Base-by-base conservation (phyloP, 2,329 filamentous ascomycete species). In the Pestalotiopsis sp. region DNA sequence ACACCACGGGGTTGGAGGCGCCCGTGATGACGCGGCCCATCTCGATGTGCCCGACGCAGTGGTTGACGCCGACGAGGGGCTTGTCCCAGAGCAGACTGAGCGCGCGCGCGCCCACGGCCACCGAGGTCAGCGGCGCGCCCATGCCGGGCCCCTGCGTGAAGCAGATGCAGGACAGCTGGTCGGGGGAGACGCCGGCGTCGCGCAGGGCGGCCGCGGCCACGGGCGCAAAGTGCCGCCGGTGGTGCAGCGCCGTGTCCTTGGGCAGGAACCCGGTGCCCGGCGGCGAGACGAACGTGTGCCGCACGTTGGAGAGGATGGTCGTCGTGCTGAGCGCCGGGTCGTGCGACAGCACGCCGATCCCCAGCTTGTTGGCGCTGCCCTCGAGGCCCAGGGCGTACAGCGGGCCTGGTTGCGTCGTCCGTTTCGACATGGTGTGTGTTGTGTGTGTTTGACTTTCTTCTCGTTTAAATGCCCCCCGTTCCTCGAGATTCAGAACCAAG, bases 31-130 rank as follows among this genome's bases (percentile, higher is more conserved):
- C 88, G 65, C 96, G 89, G 39, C 96, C 96, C 96, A 99, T 99
- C 84, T 99, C 96, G 76, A 99, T 98, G 81, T 99, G 96, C 58
- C 96, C 96, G 62, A 99, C 93, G 81, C 96, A 99, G 82, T 99
- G 96, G 82, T 99, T 99, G 31, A 99, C 96, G 27, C 94, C 95
- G 3, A 99, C 91, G 49, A 99, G 85, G n/a, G 92, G 90, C 80
- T 93, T 94, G 66, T 85, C 87, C 96, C 96, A 99, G 17, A 99
- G 86, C 69, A 97, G 83, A 57, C 90, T 87, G 39, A 98, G 84
- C 71, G 93, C 93, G 70, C 96, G 89, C 23, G 95, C 96, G 1
- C 91, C 95, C 45, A 98, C 84, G 39, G 95, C 95, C 14, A 97
- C 94, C 70, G 91, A 91, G 71, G 95, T 92, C 36, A 99, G 85